Conservation (phyloP, 2,329 filamentous ascomycete species). For the Penicillium brasilianum region DNA sequence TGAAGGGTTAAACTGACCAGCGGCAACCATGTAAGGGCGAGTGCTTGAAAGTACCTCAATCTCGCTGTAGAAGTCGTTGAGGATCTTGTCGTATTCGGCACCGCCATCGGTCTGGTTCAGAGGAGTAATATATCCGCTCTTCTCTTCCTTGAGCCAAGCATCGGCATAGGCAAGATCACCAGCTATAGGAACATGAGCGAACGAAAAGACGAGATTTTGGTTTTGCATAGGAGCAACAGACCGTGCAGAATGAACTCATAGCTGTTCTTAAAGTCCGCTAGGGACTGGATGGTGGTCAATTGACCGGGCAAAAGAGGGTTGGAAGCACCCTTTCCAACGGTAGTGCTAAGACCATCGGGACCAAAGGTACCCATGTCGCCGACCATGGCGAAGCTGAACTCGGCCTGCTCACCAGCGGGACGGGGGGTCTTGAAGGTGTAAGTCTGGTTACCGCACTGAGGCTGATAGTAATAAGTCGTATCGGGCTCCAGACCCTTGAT, state of each 20-base stretch:
- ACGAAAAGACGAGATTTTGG: background rate
- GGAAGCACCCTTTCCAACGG: conserved; percentile 1
- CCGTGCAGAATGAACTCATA: background rate
- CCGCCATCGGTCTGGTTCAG: conserved; percentile 11
- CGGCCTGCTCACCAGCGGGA: conserved; percentile 24
- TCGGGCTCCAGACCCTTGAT: conserved; percentile 27
- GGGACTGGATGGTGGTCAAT: background rate
- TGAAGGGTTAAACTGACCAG: background rate
- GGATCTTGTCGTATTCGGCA: conserved; percentile 16
- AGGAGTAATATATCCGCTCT: conserved; percentile 17
- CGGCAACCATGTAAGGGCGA: conserved; percentile 21
- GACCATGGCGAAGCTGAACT: conserved; percentile 25
- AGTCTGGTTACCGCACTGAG: conserved; percentile 19
- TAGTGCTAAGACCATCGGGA: conserved; percentile 13
- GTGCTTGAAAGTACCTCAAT: conserved; percentile 11
- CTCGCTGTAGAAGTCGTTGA: conserved; percentile 20
- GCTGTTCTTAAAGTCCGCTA: background rate
- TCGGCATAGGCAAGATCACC: conserved; percentile 25
- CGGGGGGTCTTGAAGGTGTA: conserved; percentile 30
- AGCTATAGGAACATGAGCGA: conserved; percentile 2
- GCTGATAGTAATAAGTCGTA: conserved; percentile 34
- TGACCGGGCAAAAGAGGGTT: background rate
- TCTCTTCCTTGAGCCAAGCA: conserved; percentile 22
- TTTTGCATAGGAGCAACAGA: background rate
- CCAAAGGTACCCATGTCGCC: conserved; percentile 18